Evolutionary conservation across 352 stramenopile species (phyloP).

Genomic region (Pelagophyceae sp.): DNA sequence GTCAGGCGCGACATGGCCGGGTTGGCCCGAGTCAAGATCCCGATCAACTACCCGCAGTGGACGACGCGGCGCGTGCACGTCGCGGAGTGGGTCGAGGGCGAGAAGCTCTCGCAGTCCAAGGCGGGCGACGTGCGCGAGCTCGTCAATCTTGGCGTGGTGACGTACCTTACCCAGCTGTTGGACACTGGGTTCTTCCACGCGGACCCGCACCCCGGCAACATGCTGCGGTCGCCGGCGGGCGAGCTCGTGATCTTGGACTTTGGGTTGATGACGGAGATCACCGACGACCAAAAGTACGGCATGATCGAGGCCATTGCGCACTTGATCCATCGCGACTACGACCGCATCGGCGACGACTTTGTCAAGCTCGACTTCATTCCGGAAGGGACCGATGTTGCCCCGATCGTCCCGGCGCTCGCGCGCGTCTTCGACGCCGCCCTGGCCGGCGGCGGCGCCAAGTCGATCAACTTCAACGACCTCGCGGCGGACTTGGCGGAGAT

Average conservation of each 20-base stretch:
- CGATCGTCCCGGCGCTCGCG: constrained; percentile 62
- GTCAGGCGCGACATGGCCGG: constrained; percentile 57
- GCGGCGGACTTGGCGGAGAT: constrained; percentile 67
- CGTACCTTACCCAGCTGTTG: constrained; percentile 65
- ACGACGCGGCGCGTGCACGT: constrained; percentile 64
- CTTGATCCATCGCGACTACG: constrained; percentile 67
- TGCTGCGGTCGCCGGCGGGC: constrained; percentile 59
- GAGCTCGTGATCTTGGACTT: constrained; percentile 72
- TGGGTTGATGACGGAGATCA: constrained; percentile 70
- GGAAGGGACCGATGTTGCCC: constrained; percentile 51
- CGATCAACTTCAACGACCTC: constrained; percentile 73
- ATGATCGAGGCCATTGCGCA: constrained; percentile 76
- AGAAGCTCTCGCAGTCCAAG: constrained; percentile 61
- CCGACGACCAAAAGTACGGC: constrained; percentile 65
- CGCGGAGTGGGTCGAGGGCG: constrained; percentile 67
- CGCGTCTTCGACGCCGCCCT: constrained; percentile 65
- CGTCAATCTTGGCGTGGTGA: constrained; percentile 60
- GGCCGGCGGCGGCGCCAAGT: constrained; percentile 62
- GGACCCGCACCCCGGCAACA: constrained; percentile 52
- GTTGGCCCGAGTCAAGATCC: constrained; percentile 57
- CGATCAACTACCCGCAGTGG: constrained; percentile 59
- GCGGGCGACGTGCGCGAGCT: constrained; percentile 61
- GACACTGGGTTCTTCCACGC: constrained; percentile 66
- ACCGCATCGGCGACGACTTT: constrained; percentile 67
- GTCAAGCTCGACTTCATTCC: constrained; percentile 71